A percentile compares a stretch with the other conserved stretches of the same genome.
These are phyloP conservation scores for Lophium mytilinum DNA, from an alignment of 495 filamentous ascomycete species.

Conservation along the genomic window DNA sequence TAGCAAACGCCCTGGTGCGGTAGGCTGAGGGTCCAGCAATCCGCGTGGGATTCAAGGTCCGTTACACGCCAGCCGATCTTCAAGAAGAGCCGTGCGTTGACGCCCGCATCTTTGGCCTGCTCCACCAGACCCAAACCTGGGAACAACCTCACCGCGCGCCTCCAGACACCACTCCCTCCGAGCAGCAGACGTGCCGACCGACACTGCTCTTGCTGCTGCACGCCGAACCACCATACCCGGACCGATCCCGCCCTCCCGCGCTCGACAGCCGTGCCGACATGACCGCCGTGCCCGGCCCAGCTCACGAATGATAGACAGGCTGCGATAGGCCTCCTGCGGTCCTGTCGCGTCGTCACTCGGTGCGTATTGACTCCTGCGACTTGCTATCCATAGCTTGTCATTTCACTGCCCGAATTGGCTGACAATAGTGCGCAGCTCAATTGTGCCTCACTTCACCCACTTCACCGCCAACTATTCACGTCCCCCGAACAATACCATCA, in stretches of 20 bases:
- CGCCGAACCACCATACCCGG: not conserved
- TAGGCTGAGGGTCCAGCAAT: too few species aligned
- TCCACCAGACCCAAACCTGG: too few species aligned
- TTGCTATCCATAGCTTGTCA: not conserved
- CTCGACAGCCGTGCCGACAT: constrained; percentile 15
- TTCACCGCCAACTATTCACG: not conserved
- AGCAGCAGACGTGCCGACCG: not conserved
- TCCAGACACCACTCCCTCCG: not conserved
- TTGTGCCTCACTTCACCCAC: not conserved
- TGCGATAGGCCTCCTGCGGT: constrained; percentile 12
- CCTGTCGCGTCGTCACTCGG: constrained; percentile 1
- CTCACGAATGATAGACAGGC: constrained; percentile 9
- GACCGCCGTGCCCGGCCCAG: constrained; percentile 15
- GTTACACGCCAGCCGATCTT: too few species aligned
- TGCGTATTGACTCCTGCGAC: not conserved
- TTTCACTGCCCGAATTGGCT: not conserved
- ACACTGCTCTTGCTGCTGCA: not conserved
- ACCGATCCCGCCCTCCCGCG: constrained; percentile 13
- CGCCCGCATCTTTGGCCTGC: too few species aligned
- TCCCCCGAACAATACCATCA: not conserved
- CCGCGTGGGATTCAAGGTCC: too few species aligned
- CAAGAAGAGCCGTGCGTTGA: too few species aligned
- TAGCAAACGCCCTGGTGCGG: too few species aligned
- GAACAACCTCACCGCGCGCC: not conserved
- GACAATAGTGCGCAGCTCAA: not conserved